Evolutionary conservation across 148 eudicot genomes (phyloP), one percentile per base, ranked within the genome.

Genomic region (Vaccinium corymbosum): DNA sequence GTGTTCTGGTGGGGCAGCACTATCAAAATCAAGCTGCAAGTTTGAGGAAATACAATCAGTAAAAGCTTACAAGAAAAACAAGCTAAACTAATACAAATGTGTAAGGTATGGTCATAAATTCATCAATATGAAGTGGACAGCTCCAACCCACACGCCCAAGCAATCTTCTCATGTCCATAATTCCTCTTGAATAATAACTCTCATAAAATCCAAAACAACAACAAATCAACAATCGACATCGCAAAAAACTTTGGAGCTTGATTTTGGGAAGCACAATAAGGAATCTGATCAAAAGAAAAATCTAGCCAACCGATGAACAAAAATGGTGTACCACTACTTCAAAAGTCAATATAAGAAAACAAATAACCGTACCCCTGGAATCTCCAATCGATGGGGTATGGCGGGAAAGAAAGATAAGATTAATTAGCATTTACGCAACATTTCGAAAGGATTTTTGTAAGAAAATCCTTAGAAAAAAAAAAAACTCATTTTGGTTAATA

Each of bases 1-100:
- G 52, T 97, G 98, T 76, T 86, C 86, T 48, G 99, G 99, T 14
- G 99, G 99, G 82, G 93, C 92, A 83, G 98, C 97, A 86, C 99
- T 93, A 68, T 97, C 99, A 87, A 88, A 90, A 92, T 95, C 98
- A 87, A 97, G 86, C 99, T 97, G 85, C 85, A 86, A 70, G 25
- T 29, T 74, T 32, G 3, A 85, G 13, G 72, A 64, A 62, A 75
- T 38, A 48, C 2, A 75, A 82, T 64, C 66, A 76, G 87, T 64
- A 14, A 27, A 68, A 50, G 32, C 15, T 61, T 16, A 82, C 38
- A 35, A 17, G 25, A 84, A 52, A 55, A 1, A n/a, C 76, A 53
- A 3, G 46, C 49, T 25, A 74, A 56, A 4, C 72, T 46, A 59
- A 38, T 42, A 48, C 46, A 57, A 59, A 16, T 59, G 76, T 55